Evolutionary conservation across 306 rosid species (phyloP).

Genomic region (Hippophae rhamnoides): DNA sequence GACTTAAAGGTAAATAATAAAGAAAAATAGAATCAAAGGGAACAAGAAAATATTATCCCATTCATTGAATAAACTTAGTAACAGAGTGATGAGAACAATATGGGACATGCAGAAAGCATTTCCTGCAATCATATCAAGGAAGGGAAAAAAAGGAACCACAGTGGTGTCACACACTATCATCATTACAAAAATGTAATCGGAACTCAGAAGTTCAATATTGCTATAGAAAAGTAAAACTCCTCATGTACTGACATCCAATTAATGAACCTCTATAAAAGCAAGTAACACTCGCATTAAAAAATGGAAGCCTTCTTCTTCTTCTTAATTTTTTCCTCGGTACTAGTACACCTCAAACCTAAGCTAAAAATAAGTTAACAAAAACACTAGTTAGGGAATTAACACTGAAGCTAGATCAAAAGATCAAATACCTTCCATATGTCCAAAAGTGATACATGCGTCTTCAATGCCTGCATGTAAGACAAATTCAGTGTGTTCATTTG

Average conservation of each 20-base stretch:
- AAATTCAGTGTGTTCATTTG: constrained; percentile 12
- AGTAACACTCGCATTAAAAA: too few relatives aligned
- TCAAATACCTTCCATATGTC: constrained; percentile 82
- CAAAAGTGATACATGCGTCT: constrained; percentile 73
- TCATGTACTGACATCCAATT: too few relatives aligned
- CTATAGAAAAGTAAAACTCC: too few relatives aligned
- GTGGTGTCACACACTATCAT: too few relatives aligned
- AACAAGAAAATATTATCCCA: not conserved
- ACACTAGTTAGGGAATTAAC: not conserved
- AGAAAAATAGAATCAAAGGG: not conserved
- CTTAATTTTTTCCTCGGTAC: too few relatives aligned
- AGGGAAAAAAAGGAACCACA: not conserved
- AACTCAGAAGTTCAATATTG: too few relatives aligned
- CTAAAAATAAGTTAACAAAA: constrained; percentile 7
- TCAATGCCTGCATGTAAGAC: constrained; percentile 58
- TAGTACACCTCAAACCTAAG: not conserved
- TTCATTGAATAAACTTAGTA: not conserved
- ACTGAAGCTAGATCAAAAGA: constrained; percentile 17
- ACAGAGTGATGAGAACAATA: not conserved
- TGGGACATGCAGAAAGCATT: not conserved
- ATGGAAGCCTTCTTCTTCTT: too few relatives aligned
- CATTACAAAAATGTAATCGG: too few relatives aligned
- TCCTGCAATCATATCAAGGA: not conserved
- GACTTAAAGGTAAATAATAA: not conserved
- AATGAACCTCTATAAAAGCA: too few relatives aligned